A percentile compares a stretch with the other conserved stretches of the same genome.
These are phyloP conservation scores for Mycena filopes DNA, from an alignment of 768 basidiomycete genomes.

Conservation along the genomic window DNA sequence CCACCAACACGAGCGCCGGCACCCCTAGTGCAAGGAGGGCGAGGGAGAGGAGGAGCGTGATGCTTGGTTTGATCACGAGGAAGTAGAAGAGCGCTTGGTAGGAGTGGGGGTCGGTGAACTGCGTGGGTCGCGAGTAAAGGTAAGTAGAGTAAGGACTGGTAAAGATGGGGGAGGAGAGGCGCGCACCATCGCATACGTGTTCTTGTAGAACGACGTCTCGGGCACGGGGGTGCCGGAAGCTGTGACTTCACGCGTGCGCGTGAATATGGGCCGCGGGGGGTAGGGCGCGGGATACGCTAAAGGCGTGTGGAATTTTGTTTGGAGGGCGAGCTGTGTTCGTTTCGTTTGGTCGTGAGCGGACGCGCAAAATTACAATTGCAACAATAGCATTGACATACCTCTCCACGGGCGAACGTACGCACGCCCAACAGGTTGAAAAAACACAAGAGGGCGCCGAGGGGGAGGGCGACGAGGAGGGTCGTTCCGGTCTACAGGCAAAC, in stretches of 20 bases:
- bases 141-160: slow-evolving; percentile 44
- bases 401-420: slow-evolving; percentile 73
- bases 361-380: not conserved
- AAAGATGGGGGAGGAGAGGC: not conserved
- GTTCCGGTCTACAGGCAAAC: slow-evolving; percentile 70
- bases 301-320: slow-evolving; percentile 76
- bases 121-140: too few relatives aligned
- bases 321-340: slow-evolving; percentile 64
- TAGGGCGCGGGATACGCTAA: slow-evolving; percentile 70
- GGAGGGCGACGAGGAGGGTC: slow-evolving; percentile 81
- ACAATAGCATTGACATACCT: slow-evolving; percentile 66
- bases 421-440: slow-evolving; percentile 84
- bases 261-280: slow-evolving; percentile 81
- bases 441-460: slow-evolving; percentile 80
- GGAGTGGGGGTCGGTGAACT: slow-evolving; percentile 85
- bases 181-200: slow-evolving; percentile 82
- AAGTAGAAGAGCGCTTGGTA: slow-evolving; percentile 92
- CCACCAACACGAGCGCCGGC: slow-evolving; percentile 64
- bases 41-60: slow-evolving; percentile 75
- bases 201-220: slow-evolving; percentile 83
- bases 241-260: slow-evolving; percentile 60
- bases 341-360: not conserved
- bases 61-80: slow-evolving; percentile 85
- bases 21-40: slow-evolving; percentile 65
- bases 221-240: slow-evolving; percentile 46